Base-by-base conservation (phyloP, 306 rosid genomes). In the Corylus heterophylla region DNA sequence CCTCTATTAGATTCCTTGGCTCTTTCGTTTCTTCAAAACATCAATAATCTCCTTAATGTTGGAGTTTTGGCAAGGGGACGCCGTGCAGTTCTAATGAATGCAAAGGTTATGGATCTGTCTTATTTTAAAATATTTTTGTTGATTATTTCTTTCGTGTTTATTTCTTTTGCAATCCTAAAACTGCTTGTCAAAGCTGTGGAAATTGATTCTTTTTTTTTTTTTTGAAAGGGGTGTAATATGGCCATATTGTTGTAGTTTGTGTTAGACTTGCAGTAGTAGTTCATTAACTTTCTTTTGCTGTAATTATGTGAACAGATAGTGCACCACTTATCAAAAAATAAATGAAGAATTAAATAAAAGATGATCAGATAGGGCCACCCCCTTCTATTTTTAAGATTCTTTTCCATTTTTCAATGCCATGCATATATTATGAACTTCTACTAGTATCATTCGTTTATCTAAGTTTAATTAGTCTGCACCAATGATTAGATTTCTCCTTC, bases 71-170 rank as follows among this genome's bases (percentile, higher is more conserved):
- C 89, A 13, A 89, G 98, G 82, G 69, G 89, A 68, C 85, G 98
- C 73, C 88, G 93, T 76, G 97, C 98, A 73, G 92, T 94, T 88
- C 87, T 94, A 80, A 82, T 92, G 91, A 90, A 92, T 78, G 89
- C 89, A 84, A 94, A 94, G 97, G 98, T 94, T 29, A 42, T 67
- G 72, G 72, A 67, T 67, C 50, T 42, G 7, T 67, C 72, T 39
- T 67, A 10, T 18, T 42, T 4, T 35, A 39, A 42, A 39, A 4
- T 42, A 0, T 9, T 67, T 5, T 42, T 42, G 50, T 0, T 42
- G 14, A 42, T 35, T 9, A 37, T 66, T 66, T 17, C 49, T 18
- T 31, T 31, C 35, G 35, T 31, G 35, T 31, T 35, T 18, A 37
- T 66, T 66, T 17, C 49, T 18, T 39, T 67, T 29, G 11, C 44